phyloP scores from a whole-genome alignment of 1,284 basidiomycete species.

The Microbotryum lychnidis-dioicae region DNA sequence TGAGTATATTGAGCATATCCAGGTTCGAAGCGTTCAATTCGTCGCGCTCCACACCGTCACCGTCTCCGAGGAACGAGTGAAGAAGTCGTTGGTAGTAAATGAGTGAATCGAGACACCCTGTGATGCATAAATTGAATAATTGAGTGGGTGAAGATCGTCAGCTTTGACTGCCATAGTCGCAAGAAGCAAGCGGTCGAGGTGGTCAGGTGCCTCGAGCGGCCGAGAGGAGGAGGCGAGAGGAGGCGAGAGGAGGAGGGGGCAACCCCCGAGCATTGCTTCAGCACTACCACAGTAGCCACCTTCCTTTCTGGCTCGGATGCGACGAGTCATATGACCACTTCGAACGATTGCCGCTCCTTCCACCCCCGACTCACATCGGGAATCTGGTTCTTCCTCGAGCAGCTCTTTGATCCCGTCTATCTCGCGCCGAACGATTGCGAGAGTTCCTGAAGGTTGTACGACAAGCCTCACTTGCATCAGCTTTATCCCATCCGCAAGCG shows the following conservation, averaged over 20 bases:
- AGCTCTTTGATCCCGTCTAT: slow-evolving; percentile 73
- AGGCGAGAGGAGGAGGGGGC: neutral
- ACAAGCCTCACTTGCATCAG: no score
- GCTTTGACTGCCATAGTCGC: no score
- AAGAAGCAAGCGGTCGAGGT: no score
- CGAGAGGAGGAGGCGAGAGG: neutral
- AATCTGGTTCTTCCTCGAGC: slow-evolving; percentile 81
- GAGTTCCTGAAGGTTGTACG: slow-evolving; percentile 46
- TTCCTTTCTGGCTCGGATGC: no score
- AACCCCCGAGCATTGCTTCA: neutral
- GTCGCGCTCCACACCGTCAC: slow-evolving; percentile 35
- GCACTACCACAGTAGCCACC: no score
- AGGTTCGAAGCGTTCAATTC: slow-evolving; percentile 49
- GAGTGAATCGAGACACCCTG: slow-evolving; percentile 88
- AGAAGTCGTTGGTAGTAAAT: slow-evolving; percentile 24
- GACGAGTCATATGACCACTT: no score
- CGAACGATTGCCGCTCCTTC: no score
- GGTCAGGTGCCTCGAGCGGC: no score
- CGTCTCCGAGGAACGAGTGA: slow-evolving; percentile 5
- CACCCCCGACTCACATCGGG: slow-evolving; percentile 62
- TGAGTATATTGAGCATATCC: slow-evolving; percentile 49
- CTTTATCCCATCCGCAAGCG: neutral
- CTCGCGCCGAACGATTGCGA: slow-evolving; percentile 62
- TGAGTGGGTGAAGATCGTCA: neutral
- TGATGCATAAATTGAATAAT: neutral